Evolutionary conservation across 106 monocot genomes (phyloP).

Genomic region (Cymbidium sinense): DNA sequence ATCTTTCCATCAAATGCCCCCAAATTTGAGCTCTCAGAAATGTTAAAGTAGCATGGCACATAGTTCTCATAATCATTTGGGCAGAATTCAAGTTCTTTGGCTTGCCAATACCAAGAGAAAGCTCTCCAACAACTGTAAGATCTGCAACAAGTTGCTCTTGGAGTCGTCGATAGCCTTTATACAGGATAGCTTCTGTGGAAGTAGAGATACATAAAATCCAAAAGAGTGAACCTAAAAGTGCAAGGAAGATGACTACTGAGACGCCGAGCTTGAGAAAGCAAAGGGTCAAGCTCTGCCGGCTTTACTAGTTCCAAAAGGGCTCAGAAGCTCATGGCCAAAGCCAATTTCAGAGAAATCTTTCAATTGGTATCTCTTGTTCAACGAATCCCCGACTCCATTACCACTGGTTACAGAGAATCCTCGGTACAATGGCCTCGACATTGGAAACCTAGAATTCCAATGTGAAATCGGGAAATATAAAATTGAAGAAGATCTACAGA

Average conservation of each 20-base stretch:
- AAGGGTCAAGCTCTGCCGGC: conserved; percentile 17
- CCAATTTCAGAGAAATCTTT: conserved; percentile 41
- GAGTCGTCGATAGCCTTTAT: conserved; percentile 43
- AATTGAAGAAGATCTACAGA: background rate
- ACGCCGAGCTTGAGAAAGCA: conserved; percentile 40
- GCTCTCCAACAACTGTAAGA: conserved; percentile 47
- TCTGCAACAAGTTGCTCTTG: conserved; percentile 71
- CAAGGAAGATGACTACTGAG: conserved; percentile 21
- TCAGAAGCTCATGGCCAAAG: conserved; percentile 23
- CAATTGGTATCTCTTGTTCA: conserved; percentile 19
- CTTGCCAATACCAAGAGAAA: conserved; percentile 44
- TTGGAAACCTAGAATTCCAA: background rate
- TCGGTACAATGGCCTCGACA: conserved; percentile 11
- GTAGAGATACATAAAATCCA: conserved; percentile 61
- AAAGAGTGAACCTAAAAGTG: conserved; percentile 49
- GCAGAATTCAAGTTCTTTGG: conserved; percentile 64
- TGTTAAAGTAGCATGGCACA: conserved; percentile 78
- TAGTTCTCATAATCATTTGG: conserved; percentile 59
- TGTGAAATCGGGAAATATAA: background rate
- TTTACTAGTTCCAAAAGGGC: conserved; percentile 10
- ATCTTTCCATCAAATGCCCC: conserved; percentile 12
- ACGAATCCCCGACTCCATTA: conserved; percentile 9
- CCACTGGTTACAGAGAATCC: conserved; percentile 37
- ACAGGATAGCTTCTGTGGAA: conserved; percentile 18
- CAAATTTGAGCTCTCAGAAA: conserved; percentile 20